Conservation (phyloP, 371 early-diverging fungal species). For the Umbelopsis sp. region DNA sequence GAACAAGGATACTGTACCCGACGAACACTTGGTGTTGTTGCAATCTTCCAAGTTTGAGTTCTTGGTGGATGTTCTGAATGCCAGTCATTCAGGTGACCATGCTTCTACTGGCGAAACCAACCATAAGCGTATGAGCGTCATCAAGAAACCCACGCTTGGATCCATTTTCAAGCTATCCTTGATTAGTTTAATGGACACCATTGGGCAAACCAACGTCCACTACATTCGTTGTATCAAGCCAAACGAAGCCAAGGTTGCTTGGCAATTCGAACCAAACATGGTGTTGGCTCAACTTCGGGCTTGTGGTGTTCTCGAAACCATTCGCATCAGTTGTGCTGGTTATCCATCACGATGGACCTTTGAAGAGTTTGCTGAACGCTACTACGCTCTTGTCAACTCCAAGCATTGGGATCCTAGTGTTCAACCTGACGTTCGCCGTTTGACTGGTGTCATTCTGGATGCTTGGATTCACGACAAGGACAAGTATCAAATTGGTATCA, state of each 20-base stretch:
- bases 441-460: slow-evolving; percentile 71
- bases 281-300: slow-evolving; percentile 97
- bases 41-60: slow-evolving; percentile 73
- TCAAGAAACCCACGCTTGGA: slow-evolving; percentile 87
- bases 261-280: slow-evolving; percentile 90
- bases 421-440: slow-evolving; percentile 53
- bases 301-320: slow-evolving; percentile 99
- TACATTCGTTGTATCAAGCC: slow-evolving; percentile 99
- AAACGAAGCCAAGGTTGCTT: slow-evolving; percentile 90
- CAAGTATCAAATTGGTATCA: slow-evolving; percentile 95
- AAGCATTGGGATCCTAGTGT: slow-evolving; percentile 66
- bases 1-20: slow-evolving; percentile 98
- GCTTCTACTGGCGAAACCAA: slow-evolving; percentile 43
- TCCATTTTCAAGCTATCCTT: slow-evolving; percentile 87
- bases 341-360: slow-evolving; percentile 95
- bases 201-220: slow-evolving; percentile 89
- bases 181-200: slow-evolving; percentile 92
- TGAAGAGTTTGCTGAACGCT: slow-evolving; percentile 93
- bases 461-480: slow-evolving; percentile 73
- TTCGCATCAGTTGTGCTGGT: slow-evolving; percentile 98
- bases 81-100: slow-evolving; percentile 48
- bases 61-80: slow-evolving; percentile 72
- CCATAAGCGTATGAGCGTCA: slow-evolving; percentile 62
- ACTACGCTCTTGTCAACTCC: slow-evolving; percentile 84
- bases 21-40: slow-evolving; percentile 82